Percentiles rank a stretch among this genome's conserved stretches.
phyloP scores from a whole-genome alignment of 2,329 filamentous ascomycete species.

The Lithohypha guttulata region DNA sequence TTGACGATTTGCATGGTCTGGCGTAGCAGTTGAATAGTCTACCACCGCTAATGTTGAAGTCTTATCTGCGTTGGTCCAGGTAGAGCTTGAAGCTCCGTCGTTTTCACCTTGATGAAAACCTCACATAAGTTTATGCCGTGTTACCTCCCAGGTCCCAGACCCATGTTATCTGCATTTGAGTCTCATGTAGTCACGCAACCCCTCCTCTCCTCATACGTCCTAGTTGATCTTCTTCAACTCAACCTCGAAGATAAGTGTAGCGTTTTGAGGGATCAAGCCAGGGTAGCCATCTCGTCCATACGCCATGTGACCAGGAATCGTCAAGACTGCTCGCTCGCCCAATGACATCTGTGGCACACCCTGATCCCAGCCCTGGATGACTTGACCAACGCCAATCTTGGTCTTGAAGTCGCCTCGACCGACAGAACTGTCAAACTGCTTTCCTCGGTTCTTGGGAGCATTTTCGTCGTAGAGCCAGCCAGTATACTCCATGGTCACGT shows the following conservation, averaged over 20 bases:
- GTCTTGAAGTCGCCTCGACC: conserved; percentile 66
- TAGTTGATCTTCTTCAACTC: conserved; percentile 55
- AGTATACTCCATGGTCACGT: conserved; percentile 64
- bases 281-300: conserved; percentile 52
- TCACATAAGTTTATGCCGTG: too few relatives aligned
- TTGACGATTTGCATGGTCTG: too few relatives aligned
- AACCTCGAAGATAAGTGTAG: conserved; percentile 68
- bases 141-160: too few relatives aligned
- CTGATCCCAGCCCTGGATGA: conserved; percentile 55
- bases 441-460: neutral
- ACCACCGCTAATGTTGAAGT: too few relatives aligned
- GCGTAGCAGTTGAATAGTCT: too few relatives aligned
- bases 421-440: conserved; percentile 63
- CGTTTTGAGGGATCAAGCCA: conserved; percentile 61
- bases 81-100: too few relatives aligned
- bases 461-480: conserved; percentile 6
- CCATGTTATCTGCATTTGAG: too few relatives aligned
- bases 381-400: conserved; percentile 67
- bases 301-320: conserved; percentile 50
- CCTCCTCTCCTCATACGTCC: too few relatives aligned
- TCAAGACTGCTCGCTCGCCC: conserved; percentile 78
- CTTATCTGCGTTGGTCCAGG: too few relatives aligned
- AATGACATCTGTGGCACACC: conserved; percentile 28
- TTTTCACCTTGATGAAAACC: too few relatives aligned
- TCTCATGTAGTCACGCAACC: too few relatives aligned